Evolutionary conservation across 208 protist genomes (phyloP).

Genomic region (Leishmania guyanensis): DNA sequence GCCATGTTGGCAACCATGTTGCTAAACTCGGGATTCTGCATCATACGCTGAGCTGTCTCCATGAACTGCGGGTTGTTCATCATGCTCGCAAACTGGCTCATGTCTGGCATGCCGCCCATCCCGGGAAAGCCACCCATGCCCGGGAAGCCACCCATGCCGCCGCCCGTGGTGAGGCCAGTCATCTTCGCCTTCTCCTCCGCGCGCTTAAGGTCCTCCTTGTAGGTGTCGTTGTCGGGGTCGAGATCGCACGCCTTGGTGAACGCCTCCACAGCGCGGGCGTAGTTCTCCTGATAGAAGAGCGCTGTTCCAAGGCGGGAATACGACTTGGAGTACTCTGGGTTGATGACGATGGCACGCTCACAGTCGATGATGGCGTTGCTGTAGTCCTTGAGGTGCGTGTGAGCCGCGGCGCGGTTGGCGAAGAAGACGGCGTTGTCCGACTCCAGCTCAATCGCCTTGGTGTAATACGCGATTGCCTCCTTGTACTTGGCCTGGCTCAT

Average conservation of each 20-base stretch:
- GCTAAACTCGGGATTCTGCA: constrained; percentile 92
- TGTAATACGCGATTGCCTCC: constrained; percentile 93
- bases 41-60: constrained; percentile 85
- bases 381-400: constrained; percentile 93
- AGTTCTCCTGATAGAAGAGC: constrained; percentile 91
- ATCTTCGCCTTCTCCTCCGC: constrained; percentile 80
- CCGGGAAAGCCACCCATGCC: constrained; percentile 43
- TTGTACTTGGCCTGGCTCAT: constrained; percentile 93
- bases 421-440: constrained; percentile 90
- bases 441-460: constrained; percentile 92
- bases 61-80: constrained; percentile 94
- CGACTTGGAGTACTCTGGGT: constrained; percentile 88
- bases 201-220: constrained; percentile 91
- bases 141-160: constrained; percentile 35
- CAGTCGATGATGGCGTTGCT: constrained; percentile 87
- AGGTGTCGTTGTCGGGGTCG: constrained; percentile 91
- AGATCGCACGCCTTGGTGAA: constrained; percentile 91
- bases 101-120: constrained; percentile 77
- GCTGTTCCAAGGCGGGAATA: constrained; percentile 91
- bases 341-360: constrained; percentile 86
- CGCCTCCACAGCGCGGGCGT: constrained; percentile 78
- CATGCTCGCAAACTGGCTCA: constrained; percentile 78
- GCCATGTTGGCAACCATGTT: constrained; percentile 86
- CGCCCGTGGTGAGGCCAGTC: constrained; percentile 27
- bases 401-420: constrained; percentile 90